Conservation (phyloP, 345 rosid genomes). For the Eutrema heterophyllum region DNA sequence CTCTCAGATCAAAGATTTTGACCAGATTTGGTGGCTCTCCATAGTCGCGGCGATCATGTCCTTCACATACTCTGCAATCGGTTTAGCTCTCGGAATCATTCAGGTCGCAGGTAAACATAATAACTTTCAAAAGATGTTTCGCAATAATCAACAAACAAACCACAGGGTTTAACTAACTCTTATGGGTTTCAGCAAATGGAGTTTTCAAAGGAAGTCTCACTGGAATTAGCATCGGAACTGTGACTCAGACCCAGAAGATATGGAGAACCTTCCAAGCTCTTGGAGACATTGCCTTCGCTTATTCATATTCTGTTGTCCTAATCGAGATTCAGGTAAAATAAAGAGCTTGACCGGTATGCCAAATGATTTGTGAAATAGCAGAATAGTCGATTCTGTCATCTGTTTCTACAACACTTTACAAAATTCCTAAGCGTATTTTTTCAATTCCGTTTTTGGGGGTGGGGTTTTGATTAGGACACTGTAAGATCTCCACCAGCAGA, state of each 20-base stretch:
- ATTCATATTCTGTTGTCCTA: constrained; percentile 67
- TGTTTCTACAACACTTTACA: neutral
- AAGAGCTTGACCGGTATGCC: too few relatives aligned
- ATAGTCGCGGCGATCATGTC: constrained; percentile 88
- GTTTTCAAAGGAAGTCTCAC: constrained; percentile 60
- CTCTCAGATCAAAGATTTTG: constrained; percentile 79
- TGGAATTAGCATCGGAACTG: constrained; percentile 62
- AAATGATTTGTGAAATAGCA: neutral
- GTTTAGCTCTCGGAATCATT: constrained; percentile 75
- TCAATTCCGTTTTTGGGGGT: neutral
- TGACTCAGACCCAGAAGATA: constrained; percentile 61
- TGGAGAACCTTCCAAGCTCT: constrained; percentile 87
- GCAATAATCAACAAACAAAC: neutral
- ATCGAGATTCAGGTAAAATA: constrained; percentile 70
- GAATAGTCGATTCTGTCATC: neutral
- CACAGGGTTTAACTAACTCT: neutral
- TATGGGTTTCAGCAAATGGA: constrained; percentile 37
- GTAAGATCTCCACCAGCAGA: constrained; percentile 50
- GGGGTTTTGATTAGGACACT: constrained; percentile 28
- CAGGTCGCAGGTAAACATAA: constrained; percentile 46
- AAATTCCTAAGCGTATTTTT: neutral
- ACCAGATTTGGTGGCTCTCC: constrained; percentile 90
- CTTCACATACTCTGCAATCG: constrained; percentile 78
- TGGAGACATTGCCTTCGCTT: constrained; percentile 88
- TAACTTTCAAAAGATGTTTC: neutral